Evolutionary conservation across 2,329 filamentous ascomycete species (phyloP).

Genomic region (Talaromyces sp.): DNA sequence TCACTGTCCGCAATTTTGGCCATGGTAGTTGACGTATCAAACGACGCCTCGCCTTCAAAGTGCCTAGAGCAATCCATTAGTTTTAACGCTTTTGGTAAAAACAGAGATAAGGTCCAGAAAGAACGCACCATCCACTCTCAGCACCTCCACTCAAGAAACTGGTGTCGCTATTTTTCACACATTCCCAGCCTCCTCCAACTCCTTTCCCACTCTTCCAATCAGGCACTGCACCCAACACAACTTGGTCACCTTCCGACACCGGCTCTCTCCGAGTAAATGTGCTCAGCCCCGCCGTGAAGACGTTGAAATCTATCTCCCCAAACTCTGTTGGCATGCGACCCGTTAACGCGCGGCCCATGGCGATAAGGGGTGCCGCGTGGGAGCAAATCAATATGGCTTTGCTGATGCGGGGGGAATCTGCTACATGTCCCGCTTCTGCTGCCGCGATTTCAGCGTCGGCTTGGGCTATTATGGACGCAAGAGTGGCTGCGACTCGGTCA

Average conservation of each 20-base stretch:
- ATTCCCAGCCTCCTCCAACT: constrained; percentile 74
- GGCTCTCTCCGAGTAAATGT: constrained; percentile 55
- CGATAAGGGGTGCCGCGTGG: constrained; percentile 86
- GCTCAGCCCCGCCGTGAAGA: constrained; percentile 78
- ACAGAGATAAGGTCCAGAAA: background rate
- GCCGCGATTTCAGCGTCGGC: constrained; percentile 58
- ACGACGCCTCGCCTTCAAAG: background rate
- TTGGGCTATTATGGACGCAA: constrained; percentile 66
- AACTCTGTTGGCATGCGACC: constrained; percentile 69
- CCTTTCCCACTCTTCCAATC: constrained; percentile 59
- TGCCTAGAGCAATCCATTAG: background rate
- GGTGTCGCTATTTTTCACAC: constrained; percentile 77
- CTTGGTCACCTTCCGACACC: background rate
- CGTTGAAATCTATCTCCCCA: constrained; percentile 73
- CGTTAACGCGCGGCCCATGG: constrained; percentile 76
- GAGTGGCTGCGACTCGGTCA: constrained; percentile 67
- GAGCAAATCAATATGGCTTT: constrained; percentile 72
- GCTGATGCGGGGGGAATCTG: constrained; percentile 48
- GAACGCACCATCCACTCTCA: constrained; percentile 75
- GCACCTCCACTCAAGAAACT: constrained; percentile 73
- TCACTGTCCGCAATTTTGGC: background rate
- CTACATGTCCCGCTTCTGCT: constrained; percentile 33
- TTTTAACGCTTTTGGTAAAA: background rate
- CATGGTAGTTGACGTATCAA: background rate
- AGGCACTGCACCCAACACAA: constrained; percentile 23